Percentiles rank a stretch among this genome's conserved stretches.
Evolutionary conservation across 192 early-diverging fungal genomes (phyloP).

Genomic region (Coemansia sp.): DNA sequence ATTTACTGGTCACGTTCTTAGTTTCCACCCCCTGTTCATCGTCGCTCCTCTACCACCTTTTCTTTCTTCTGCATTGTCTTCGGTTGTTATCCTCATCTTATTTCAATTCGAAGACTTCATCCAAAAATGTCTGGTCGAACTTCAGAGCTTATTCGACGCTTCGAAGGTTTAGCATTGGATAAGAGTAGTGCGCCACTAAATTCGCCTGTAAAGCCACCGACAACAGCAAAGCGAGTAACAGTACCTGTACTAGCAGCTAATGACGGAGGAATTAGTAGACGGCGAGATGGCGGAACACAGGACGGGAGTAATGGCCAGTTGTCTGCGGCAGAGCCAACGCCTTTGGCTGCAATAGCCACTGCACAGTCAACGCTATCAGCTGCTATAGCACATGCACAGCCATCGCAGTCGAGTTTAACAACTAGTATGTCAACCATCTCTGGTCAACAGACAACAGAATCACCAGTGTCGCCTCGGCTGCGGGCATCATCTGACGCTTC

Average conservation of each 20-base stretch:
- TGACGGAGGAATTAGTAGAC: too few species aligned
- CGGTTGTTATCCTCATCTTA: too few species aligned
- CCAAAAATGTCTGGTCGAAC: conserved; percentile 17
- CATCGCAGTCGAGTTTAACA: background rate
- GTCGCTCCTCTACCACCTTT: too few species aligned
- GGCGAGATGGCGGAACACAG: too few species aligned
- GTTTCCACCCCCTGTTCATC: too few species aligned
- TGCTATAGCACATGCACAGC: conserved; percentile 12
- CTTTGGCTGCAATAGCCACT: conserved; percentile 4
- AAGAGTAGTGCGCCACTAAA: conserved; percentile 10
- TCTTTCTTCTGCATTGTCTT: too few species aligned
- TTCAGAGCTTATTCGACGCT: conserved; percentile 43
- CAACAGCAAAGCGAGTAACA: conserved; percentile 15
- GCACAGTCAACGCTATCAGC: conserved; percentile 17
- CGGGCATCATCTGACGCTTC: conserved; percentile 10
- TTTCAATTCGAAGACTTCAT: too few species aligned
- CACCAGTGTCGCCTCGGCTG: background rate
- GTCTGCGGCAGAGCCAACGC: background rate
- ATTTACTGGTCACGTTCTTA: too few species aligned
- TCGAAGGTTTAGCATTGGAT: conserved; percentile 34
- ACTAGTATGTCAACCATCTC: background rate
- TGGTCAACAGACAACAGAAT: conserved; percentile 3
- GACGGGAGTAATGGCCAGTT: too few species aligned
- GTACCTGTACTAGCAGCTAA: background rate
- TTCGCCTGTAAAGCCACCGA: conserved; percentile 7